phyloP scores from a whole-genome alignment of 208 protist species.

The Crithidia bombi region DNA sequence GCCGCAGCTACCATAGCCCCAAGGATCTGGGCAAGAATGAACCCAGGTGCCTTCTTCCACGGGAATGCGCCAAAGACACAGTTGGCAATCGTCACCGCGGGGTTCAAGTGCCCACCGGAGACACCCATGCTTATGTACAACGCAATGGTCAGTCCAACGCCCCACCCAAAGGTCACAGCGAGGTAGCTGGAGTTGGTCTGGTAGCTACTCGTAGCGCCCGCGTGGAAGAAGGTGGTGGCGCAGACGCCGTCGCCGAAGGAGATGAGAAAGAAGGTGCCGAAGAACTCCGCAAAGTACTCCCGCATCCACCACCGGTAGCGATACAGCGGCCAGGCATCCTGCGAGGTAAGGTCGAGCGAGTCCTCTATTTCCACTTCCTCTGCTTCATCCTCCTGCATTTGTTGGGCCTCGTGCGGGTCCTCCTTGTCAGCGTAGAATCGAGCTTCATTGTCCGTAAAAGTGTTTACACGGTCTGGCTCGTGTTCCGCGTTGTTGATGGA shows the following conservation, averaged over 20 bases:
- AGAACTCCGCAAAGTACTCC: slow-evolving; percentile 63
- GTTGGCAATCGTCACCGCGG: slow-evolving; percentile 54
- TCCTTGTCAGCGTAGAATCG: slow-evolving; percentile 16
- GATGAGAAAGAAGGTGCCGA: slow-evolving; percentile 55
- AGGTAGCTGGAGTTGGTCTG: slow-evolving; percentile 34
- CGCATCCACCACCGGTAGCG: slow-evolving; percentile 34
- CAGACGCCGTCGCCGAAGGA: slow-evolving; percentile 49
- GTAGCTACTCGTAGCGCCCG: slow-evolving; percentile 1
- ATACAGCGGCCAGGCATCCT: slow-evolving; percentile 42
- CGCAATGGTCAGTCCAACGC: slow-evolving; percentile 40
- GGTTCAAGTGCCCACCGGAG: slow-evolving; percentile 62
- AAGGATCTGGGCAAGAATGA: slow-evolving; percentile 45
- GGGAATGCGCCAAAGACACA: slow-evolving; percentile 43
- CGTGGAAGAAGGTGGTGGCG: slow-evolving; percentile 33
- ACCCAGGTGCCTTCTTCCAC: slow-evolving; percentile 57
- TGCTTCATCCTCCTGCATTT: slow-evolving; percentile 5
- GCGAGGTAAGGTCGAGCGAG: slow-evolving; percentile 12
- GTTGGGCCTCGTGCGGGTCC: not conserved
- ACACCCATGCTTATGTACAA: slow-evolving; percentile 51
- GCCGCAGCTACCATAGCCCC: slow-evolving; percentile 43
- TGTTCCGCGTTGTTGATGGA: not conserved
- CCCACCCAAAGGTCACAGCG: slow-evolving; percentile 52
- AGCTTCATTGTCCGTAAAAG: not conserved
- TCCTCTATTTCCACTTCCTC: slow-evolving; percentile 8
- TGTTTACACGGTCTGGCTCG: not conserved